A percentile compares a stretch with the other conserved stretches of the same genome.
Conservation (phyloP, 129 eudicot species). For the Centella asiatica region DNA sequence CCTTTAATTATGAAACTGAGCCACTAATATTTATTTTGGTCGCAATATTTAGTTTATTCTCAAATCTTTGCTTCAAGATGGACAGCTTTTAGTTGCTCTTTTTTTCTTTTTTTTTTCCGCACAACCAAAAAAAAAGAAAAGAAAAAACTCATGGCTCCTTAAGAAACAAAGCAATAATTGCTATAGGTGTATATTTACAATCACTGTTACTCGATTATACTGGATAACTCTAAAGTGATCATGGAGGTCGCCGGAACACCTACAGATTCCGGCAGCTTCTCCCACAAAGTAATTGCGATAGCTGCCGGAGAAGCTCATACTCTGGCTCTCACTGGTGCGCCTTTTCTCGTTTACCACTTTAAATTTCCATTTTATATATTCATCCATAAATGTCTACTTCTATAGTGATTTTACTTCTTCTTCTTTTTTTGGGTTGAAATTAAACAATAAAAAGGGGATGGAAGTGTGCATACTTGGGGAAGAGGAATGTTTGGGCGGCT, state of each 20-base stretch:
- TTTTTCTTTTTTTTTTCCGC: too few relatives aligned
- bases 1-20: too few relatives aligned
- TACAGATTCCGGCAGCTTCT: conserved; percentile 19
- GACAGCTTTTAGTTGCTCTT: too few relatives aligned
- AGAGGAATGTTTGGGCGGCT: conserved; percentile 94
- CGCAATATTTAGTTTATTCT: too few relatives aligned
- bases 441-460: conserved; percentile 44
- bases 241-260: conserved; percentile 27
- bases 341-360: neutral
- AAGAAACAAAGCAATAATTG: too few relatives aligned
- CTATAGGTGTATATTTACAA: too few relatives aligned
- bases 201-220: too few relatives aligned
- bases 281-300: conserved; percentile 37
- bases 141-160: too few relatives aligned
- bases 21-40: too few relatives aligned
- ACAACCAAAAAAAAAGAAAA: too few relatives aligned
- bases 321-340: conserved; percentile 68
- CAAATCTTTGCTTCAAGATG: too few relatives aligned
- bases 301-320: conserved; percentile 94
- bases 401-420: neutral
- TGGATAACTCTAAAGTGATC: conserved; percentile 8
- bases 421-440: neutral
- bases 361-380: neutral
- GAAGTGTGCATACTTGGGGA: conserved; percentile 87
- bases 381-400: neutral